Conservation (phyloP, 2,329 filamentous ascomycete species). For the Cladosporium sp. region DNA sequence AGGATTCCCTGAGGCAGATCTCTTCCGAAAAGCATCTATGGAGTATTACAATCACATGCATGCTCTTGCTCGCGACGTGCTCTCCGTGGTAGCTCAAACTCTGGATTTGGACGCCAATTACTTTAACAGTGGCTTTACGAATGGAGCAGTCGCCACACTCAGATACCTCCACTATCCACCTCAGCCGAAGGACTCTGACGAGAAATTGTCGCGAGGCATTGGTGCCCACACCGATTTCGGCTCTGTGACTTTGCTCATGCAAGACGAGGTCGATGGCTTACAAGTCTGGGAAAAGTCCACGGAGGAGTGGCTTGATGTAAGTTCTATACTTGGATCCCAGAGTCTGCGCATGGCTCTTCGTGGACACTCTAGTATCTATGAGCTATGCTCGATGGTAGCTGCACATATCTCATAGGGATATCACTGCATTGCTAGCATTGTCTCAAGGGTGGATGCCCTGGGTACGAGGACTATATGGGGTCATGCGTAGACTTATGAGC, state of each 20-base stretch:
- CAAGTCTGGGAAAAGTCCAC: slow-evolving; percentile 32
- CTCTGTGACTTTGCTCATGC: slow-evolving; percentile 27
- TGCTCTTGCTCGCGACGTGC: slow-evolving; percentile 38
- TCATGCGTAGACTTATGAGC: too few species aligned
- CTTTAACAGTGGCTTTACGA: slow-evolving; percentile 34
- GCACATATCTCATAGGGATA: too few species aligned
- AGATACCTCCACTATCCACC: slow-evolving; percentile 30
- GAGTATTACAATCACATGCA: slow-evolving; percentile 40
- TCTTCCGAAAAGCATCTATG: slow-evolving; percentile 37
- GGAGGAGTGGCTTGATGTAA: slow-evolving; percentile 31
- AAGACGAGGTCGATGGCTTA: slow-evolving; percentile 38
- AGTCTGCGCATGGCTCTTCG: too few species aligned
- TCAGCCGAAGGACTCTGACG: slow-evolving; percentile 28
- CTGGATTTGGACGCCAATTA: slow-evolving; percentile 36
- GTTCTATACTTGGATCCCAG: too few species aligned
- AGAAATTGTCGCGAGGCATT: slow-evolving; percentile 35
- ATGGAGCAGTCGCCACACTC: slow-evolving; percentile 38
- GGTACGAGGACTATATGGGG: not conserved
- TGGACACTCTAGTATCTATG: too few species aligned
- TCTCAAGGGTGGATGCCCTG: too few species aligned
- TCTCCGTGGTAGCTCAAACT: slow-evolving; percentile 39
- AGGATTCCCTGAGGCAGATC: slow-evolving; percentile 17
- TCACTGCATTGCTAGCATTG: too few species aligned
- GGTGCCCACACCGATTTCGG: slow-evolving; percentile 29
- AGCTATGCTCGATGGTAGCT: too few species aligned